These are phyloP conservation scores for Leishmania amazonensis DNA, from an alignment of 208 protist genomes.

Conservation along the genomic window DNA sequence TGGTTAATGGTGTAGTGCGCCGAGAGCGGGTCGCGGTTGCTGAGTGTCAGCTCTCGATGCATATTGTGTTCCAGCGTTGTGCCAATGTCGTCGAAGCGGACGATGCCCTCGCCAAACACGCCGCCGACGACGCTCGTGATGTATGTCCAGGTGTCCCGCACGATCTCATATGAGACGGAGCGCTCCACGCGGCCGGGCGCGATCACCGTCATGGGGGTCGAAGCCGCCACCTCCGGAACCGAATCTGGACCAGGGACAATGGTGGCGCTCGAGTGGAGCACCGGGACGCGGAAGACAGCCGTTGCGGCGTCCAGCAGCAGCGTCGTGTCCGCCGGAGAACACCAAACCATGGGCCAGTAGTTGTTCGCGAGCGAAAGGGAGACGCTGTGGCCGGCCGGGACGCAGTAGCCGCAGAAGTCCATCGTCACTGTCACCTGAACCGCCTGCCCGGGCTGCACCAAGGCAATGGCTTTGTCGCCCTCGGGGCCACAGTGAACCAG, in stretches of 20 bases:
- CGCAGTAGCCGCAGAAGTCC: conserved; percentile 69
- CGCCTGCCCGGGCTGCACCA: conserved; percentile 25
- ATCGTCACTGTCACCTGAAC: conserved; percentile 43
- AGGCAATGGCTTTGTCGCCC: conserved; percentile 31
- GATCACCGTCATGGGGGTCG: conserved; percentile 48
- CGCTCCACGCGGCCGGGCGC: conserved; percentile 41
- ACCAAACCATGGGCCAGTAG: conserved; percentile 74
- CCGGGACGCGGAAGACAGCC: conserved; percentile 34
- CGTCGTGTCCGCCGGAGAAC: conserved; percentile 55
- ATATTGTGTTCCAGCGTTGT: conserved; percentile 72
- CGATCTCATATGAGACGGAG: conserved; percentile 50
- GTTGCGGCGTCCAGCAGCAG: conserved; percentile 34
- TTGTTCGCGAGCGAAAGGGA: conserved; percentile 63
- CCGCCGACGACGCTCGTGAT: conserved; percentile 57
- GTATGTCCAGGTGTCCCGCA: conserved; percentile 55
- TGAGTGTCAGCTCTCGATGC: conserved; percentile 50
- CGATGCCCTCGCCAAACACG: conserved; percentile 68
- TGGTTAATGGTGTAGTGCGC: conserved; percentile 52
- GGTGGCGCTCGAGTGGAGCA: conserved; percentile 21
- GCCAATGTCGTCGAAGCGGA: conserved; percentile 66
- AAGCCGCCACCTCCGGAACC: conserved; percentile 42
- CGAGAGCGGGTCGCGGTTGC: conserved; percentile 67
- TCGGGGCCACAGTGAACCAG: conserved; percentile 43
- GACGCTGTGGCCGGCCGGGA: conserved; percentile 45
- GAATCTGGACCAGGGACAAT: conserved; percentile 30